Evolutionary conservation across 2,329 filamentous ascomycete species (phyloP).

Genomic region (Hypoxylon sp.): DNA sequence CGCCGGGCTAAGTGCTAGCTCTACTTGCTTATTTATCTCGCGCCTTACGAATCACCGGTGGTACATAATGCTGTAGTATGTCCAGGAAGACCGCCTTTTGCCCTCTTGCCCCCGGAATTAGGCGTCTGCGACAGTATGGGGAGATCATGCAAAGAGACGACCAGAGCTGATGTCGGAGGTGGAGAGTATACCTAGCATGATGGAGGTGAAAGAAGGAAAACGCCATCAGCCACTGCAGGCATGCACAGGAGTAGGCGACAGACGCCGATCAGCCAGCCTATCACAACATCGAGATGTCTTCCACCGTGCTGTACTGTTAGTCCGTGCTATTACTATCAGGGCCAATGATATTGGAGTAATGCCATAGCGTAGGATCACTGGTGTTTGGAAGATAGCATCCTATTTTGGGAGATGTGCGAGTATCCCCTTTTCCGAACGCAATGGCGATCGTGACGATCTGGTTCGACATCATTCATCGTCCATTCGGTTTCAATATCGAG

Average conservation of each 20-base stretch:
- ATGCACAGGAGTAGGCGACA: constrained; percentile 11
- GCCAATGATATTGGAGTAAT: neutral
- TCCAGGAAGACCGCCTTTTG: constrained; percentile 5
- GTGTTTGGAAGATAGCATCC: neutral
- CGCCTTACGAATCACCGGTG: constrained; percentile 6
- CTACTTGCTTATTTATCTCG: constrained; percentile 18
- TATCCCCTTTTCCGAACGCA: neutral
- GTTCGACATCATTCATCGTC: neutral
- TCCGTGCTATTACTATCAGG: neutral
- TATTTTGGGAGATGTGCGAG: constrained; percentile 17
- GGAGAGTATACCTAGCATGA: neutral
- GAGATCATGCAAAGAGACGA: constrained; percentile 1
- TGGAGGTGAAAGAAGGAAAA: neutral
- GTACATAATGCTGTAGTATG: constrained; percentile 11
- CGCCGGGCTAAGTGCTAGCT: constrained; percentile 9
- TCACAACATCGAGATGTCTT: constrained; percentile 16
- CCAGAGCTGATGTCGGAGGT: neutral
- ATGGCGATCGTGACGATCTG: neutral
- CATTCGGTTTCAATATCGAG: neutral
- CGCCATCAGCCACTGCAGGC: neutral
- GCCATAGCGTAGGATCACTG: constrained; percentile 8
- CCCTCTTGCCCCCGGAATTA: no score
- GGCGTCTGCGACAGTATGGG: no score
- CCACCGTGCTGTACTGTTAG: constrained; percentile 11
- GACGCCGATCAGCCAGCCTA: constrained; percentile 21